Evolutionary conservation across 331 rosid genomes (phyloP).

Genomic region (Arachis monticola): DNA sequence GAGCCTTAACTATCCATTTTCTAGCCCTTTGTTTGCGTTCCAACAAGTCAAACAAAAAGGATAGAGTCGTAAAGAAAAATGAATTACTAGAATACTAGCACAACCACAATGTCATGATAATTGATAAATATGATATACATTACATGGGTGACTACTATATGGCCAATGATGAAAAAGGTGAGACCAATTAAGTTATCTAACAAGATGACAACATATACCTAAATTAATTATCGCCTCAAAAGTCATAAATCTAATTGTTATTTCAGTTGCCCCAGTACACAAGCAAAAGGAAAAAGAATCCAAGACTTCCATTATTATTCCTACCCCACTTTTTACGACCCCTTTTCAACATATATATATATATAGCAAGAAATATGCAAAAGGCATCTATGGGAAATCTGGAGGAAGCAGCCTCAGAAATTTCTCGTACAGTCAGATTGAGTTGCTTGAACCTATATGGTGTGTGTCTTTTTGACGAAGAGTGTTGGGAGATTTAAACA

Average conservation of each 20-base stretch:
- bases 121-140: slow-evolving; percentile 22
- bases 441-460: not conserved
- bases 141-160: slow-evolving; percentile 4
- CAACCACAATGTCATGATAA: slow-evolving; percentile 23
- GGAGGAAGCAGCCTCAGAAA: not conserved
- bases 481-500: too few relatives aligned
- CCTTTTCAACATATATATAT: slow-evolving; percentile 5
- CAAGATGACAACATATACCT: slow-evolving; percentile 19
- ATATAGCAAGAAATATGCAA: slow-evolving; percentile 29
- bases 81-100: slow-evolving; percentile 22
- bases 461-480: too few relatives aligned
- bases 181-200: slow-evolving; percentile 2
- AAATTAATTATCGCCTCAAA: slow-evolving; percentile 37
- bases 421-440: slow-evolving; percentile 10
- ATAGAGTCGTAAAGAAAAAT: slow-evolving; percentile 35
- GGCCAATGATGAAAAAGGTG: slow-evolving; percentile 37
- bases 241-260: slow-evolving; percentile 36
- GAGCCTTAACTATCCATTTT: slow-evolving; percentile 34
- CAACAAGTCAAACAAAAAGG: slow-evolving; percentile 45
- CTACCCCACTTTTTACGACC: slow-evolving; percentile 36
- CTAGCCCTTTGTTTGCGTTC: slow-evolving; percentile 32
- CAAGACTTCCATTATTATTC: slow-evolving; percentile 38
- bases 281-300: slow-evolving; percentile 41
- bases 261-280: slow-evolving; percentile 36
- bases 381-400: slow-evolving; percentile 2